Evolutionary conservation across 257 asterid genomes (phyloP).

Genomic region (Solanum ahanhuiri): DNA sequence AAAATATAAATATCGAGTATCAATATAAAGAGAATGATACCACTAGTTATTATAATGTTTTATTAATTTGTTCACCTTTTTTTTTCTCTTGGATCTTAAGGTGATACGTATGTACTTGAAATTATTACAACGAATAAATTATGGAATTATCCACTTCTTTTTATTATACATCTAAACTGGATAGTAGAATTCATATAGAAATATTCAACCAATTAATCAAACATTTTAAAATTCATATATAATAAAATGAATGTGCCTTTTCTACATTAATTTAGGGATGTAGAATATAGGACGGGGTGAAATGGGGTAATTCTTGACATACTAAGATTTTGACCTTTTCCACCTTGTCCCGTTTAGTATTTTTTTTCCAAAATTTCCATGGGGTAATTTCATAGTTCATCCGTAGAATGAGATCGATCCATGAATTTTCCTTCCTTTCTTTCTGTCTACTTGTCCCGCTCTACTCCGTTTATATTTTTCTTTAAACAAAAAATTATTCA

Average conservation of each 20-base stretch:
- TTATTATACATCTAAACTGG: neutral
- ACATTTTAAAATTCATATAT: neutral
- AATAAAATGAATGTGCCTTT: neutral
- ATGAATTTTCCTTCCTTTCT: no score
- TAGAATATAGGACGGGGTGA: neutral
- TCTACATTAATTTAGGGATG: neutral
- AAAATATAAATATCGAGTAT: neutral
- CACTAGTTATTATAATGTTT: neutral
- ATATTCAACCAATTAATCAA: neutral
- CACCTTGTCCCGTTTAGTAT: no score
- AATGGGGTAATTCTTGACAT: neutral
- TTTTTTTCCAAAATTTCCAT: no score
- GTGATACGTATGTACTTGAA: neutral
- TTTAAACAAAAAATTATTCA: constrained; percentile 1
- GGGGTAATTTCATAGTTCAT: no score
- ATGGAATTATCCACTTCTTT: neutral
- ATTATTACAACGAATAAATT: neutral
- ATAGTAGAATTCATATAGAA: neutral
- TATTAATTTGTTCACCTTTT: neutral
- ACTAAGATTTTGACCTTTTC: neutral
- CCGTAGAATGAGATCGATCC: no score
- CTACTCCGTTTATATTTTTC: neutral
- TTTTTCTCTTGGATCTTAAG: neutral
- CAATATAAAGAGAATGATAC: neutral
- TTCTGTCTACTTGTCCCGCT: no score